Percentiles rank a stretch among this genome's conserved stretches.
These are phyloP conservation scores for Penicillium palitans DNA, from an alignment of 2,329 filamentous ascomycete genomes.

Conservation along the genomic window DNA sequence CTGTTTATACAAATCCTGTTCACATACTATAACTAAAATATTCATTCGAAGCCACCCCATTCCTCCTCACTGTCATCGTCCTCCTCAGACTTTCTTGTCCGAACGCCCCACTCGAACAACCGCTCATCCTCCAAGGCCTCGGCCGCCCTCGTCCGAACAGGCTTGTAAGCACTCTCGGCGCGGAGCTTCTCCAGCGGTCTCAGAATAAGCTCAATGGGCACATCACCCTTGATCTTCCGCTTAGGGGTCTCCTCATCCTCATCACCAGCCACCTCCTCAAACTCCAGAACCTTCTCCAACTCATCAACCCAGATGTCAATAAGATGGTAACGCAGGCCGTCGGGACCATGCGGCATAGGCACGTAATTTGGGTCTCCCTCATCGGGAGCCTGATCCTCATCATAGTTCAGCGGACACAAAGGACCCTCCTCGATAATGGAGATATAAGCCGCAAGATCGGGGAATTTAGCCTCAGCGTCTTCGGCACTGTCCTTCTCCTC, in stretches of 20 bases:
- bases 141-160: conserved; percentile 66
- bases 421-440: conserved; percentile 44
- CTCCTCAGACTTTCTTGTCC: conserved; percentile 43
- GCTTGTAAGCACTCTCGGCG: conserved; percentile 64
- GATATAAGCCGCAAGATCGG: conserved; percentile 40
- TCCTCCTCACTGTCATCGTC: conserved; percentile 54
- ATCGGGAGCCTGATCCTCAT: conserved; percentile 32
- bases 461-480: conserved; percentile 28
- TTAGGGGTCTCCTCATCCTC: conserved; percentile 26
- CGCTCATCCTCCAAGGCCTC: conserved; percentile 74
- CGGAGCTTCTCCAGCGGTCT: conserved; percentile 48
- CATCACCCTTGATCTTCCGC: conserved; percentile 38
- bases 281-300: conserved; percentile 67
- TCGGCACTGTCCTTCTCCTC: conserved; percentile 22
- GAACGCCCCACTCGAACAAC: conserved; percentile 61
- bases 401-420: conserved; percentile 43
- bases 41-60: conserved; percentile 65
- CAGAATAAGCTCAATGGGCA: conserved; percentile 45
- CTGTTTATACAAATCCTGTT: conserved; percentile 8
- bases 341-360: conserved; percentile 63
- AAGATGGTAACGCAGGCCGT: conserved; percentile 82
- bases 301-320: conserved; percentile 93
- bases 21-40: conserved; percentile 2
- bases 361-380: conserved; percentile 31
- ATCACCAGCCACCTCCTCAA: conserved; percentile 40